Conservation (phyloP, 164 flowering plant genomes). For the Taxillus chinensis region DNA sequence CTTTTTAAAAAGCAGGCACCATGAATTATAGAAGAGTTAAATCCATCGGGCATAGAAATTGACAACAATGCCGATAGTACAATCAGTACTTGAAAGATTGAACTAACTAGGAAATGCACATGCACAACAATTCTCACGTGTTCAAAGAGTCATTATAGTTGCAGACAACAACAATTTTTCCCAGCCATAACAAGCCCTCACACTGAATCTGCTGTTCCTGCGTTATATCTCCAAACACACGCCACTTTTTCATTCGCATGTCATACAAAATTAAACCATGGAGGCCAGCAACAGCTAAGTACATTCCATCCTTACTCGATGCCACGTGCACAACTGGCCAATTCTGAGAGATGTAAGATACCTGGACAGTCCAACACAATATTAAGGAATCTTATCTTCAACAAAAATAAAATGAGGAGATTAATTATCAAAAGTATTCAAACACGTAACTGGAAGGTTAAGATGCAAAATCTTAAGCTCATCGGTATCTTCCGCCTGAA, state of each 20-base stretch:
- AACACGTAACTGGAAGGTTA: slow-evolving; percentile 85
- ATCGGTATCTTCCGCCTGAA: slow-evolving; percentile 90
- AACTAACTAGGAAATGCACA: slow-evolving; percentile 3
- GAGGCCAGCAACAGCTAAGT: slow-evolving; percentile 89
- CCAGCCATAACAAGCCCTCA: slow-evolving; percentile 93
- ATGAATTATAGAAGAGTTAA: neutral
- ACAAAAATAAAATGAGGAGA: neutral
- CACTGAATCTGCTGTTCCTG: slow-evolving; percentile 95
- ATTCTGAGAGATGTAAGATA: slow-evolving; percentile 89
- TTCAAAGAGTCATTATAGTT: slow-evolving; percentile 74
- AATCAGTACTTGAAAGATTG: neutral
- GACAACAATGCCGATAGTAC: neutral
- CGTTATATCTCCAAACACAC: slow-evolving; percentile 88
- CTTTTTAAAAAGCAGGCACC: neutral
- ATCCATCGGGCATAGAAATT: neutral
- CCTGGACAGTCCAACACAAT: slow-evolving; percentile 31
- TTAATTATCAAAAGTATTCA: neutral
- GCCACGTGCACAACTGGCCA: slow-evolving; percentile 96
- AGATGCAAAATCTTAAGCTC: slow-evolving; percentile 82
- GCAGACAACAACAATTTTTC: slow-evolving; percentile 91
- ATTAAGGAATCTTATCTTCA: slow-evolving; percentile 11
- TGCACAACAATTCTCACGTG: slow-evolving; percentile 42
- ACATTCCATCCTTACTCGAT: slow-evolving; percentile 93
- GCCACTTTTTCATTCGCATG: slow-evolving; percentile 76
- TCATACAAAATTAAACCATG: slow-evolving; percentile 92